Conservation (phyloP, 768 basidiomycete genomes). For the Boletus subparvulus region DNA sequence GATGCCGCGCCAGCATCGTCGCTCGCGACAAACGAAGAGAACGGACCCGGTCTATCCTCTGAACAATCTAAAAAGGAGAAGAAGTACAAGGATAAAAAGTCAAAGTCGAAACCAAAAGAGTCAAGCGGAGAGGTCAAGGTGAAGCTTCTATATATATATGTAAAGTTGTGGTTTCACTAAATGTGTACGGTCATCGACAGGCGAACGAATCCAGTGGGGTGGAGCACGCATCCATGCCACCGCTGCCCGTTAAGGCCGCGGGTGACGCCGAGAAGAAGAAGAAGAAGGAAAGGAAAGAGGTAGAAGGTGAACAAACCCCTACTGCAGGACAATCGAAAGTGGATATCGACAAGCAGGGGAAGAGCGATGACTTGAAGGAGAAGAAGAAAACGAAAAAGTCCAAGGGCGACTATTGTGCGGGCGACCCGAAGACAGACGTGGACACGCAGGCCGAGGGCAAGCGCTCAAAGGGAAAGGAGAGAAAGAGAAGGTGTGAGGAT, state of each 20-base stretch:
- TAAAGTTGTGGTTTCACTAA: constrained; percentile 9
- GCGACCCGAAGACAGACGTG: background rate
- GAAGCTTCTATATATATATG: constrained; percentile 7
- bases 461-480: constrained; percentile 4
- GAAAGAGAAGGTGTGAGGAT: background rate
- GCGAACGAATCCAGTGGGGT: background rate
- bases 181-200: constrained; percentile 1
- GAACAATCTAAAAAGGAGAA: constrained; percentile 20
- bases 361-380: constrained; percentile 5
- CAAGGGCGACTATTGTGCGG: constrained; percentile 8
- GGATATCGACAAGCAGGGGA: background rate
- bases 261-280: constrained; percentile 5
- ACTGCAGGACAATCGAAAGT: background rate
- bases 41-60: background rate
- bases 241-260: background rate
- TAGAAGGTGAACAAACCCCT: background rate
- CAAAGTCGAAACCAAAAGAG: constrained; percentile 14
- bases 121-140: constrained; percentile 9
- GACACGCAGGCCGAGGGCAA: background rate
- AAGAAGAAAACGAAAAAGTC: constrained; percentile 22
- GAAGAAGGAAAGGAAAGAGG: constrained; percentile 17
- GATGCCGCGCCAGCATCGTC: background rate
- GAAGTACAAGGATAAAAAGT: constrained; percentile 20
- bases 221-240: background rate
- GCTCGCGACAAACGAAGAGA: constrained; percentile 2